phyloP scores from a whole-genome alignment of 768 basidiomycete species.

The Hysterangium stoloniferum region DNA sequence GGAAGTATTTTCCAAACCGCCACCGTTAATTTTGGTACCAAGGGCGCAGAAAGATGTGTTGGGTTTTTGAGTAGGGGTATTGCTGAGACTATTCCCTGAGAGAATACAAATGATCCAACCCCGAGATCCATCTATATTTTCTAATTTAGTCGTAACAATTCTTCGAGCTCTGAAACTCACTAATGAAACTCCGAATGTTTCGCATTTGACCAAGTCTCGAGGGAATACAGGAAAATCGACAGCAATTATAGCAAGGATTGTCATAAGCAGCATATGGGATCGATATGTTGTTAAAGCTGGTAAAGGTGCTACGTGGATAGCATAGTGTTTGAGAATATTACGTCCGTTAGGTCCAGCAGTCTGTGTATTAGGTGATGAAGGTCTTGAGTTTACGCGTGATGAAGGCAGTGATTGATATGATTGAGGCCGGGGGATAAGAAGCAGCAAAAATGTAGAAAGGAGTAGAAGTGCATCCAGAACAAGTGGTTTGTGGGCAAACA shows the following conservation, averaged over 20 bases:
- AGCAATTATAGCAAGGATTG: constrained; percentile 82
- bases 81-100: constrained; percentile 88
- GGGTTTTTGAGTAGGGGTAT: constrained; percentile 68
- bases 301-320: constrained; percentile 31
- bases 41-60: constrained; percentile 38
- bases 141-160: no score
- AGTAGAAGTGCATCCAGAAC: constrained; percentile 43
- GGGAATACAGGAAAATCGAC: constrained; percentile 96
- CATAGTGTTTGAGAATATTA: neutral
- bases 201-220: constrained; percentile 80
- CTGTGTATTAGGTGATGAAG: neutral
- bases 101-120: constrained; percentile 96
- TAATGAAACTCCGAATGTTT: constrained; percentile 90
- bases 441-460: constrained; percentile 36
- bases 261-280: constrained; percentile 94
- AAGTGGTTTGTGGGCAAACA: constrained; percentile 53
- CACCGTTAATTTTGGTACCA: constrained; percentile 41
- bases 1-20: constrained; percentile 57
- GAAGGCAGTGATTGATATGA: constrained; percentile 6
- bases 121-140: constrained; percentile 94
- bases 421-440: constrained; percentile 32
- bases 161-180: constrained; percentile 36
- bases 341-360: neutral
- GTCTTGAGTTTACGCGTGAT: neutral
- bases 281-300: constrained; percentile 83